Base-by-base conservation (phyloP, 768 basidiomycete genomes). In the Lactifluus echinatus region DNA sequence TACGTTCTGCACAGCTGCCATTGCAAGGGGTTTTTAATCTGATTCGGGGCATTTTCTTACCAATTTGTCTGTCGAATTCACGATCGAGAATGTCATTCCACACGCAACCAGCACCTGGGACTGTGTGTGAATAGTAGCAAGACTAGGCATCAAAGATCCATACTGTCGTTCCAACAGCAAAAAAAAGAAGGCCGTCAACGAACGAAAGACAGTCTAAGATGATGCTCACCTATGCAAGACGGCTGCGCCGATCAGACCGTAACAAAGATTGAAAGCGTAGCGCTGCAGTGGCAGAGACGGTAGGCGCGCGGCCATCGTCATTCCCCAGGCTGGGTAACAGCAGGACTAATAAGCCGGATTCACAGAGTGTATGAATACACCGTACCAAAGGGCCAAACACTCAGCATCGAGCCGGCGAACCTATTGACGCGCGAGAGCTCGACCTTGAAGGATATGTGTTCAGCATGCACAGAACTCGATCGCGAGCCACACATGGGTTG, bases 401-500 rank as follows among this genome's bases (percentile, higher is more conserved):
- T 50, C n/a, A 65, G 53, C 43, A 65, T 62, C 14, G 42, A 59
- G 10, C 64, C 64, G n/a, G 64, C 63, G 34, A 59, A 56, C 43
- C 42, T 57, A 31, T 72, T 52, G 64, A 73, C 37, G 61, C 69
- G 37, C 40, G 62, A 21, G 57, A 63, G 37, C 43, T 59, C 56
- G 21, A 50, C 33, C 55, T 56, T 39, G n/a, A 55, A 24, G n/a
- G 17, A 3, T 2, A 19, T 51, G 6, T 12, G 29, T 14, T 40
- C 39, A 40, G 39, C 24, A 21, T n/a, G n/a, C n/a, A n/a, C n/a
- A n/a, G n/a, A n/a, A n/a, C n/a, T n/a, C n/a, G 14, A 26, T 15
- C 37, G 26, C 17, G n/a, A 39, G 28, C 26, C 6, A 12, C 19
- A 2, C 2, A 12, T n/a, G 37, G 28, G 2, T 0, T 29, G 8